phyloP scores from a whole-genome alignment of 2,329 filamentous ascomycete genomes.

The Talaromyces sp. region DNA sequence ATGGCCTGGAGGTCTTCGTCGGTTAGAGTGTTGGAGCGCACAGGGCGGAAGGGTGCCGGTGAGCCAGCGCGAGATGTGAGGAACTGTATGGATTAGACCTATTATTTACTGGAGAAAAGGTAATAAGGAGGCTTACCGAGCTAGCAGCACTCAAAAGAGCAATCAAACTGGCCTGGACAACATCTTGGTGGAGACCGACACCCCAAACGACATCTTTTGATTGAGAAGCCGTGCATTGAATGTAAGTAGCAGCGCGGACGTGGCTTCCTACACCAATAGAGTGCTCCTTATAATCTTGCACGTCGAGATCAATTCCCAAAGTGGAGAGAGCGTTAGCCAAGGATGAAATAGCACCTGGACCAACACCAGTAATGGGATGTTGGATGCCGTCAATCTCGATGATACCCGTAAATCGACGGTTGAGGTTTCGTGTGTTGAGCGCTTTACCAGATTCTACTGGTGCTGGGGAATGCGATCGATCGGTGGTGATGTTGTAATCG shows the following conservation, averaged over 20 bases:
- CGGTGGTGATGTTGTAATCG: constrained; percentile 86
- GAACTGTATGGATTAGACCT: constrained; percentile 49
- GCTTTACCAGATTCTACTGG: constrained; percentile 67
- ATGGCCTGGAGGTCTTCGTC: constrained; percentile 45
- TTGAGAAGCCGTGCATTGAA: constrained; percentile 73
- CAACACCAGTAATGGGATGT: constrained; percentile 72
- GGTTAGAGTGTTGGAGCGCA: constrained; percentile 51
- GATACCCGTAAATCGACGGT: constrained; percentile 79
- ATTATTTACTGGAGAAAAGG: background rate
- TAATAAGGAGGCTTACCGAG: constrained; percentile 60
- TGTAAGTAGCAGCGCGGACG: constrained; percentile 92
- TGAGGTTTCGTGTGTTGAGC: constrained; percentile 72
- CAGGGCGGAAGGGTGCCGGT: constrained; percentile 61
- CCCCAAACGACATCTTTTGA: constrained; percentile 73
- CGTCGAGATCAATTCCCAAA: constrained; percentile 82
- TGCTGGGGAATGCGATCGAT: constrained; percentile 72
- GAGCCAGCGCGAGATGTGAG: constrained; percentile 67
- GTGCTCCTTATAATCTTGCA: constrained; percentile 95
- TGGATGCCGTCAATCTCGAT: constrained; percentile 78
- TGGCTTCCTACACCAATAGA: constrained; percentile 76
- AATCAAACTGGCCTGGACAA: constrained; percentile 83
- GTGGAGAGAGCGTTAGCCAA: constrained; percentile 75
- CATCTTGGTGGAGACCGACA: constrained; percentile 87
- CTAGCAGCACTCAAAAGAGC: constrained; percentile 81
- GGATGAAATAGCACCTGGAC: constrained; percentile 87